A percentile compares a stretch with the other conserved stretches of the same genome.
These are phyloP conservation scores for Medicago arabica DNA, from an alignment of 306 rosid genomes.

Conservation along the genomic window DNA sequence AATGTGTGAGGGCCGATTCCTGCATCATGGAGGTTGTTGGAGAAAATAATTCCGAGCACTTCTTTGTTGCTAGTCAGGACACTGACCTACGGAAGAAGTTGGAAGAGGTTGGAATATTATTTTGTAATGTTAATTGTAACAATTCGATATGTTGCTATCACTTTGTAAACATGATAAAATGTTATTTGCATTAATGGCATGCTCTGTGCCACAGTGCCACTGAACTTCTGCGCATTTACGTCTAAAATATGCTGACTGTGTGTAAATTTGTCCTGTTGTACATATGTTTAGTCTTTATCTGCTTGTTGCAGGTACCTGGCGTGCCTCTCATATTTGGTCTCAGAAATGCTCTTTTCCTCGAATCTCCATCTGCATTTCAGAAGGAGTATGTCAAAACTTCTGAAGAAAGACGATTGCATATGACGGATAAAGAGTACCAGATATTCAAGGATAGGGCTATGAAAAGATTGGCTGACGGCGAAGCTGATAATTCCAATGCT, in stretches of 20 bases:
- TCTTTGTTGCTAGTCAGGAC: slow-evolving; percentile 85
- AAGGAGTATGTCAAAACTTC: slow-evolving; percentile 63
- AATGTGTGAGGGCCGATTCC: slow-evolving; percentile 52
- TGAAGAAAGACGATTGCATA: slow-evolving; percentile 66
- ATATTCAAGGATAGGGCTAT: slow-evolving; percentile 45
- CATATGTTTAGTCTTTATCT: slow-evolving; percentile 15
- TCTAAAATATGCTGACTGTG: not conserved
- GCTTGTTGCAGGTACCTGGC: slow-evolving; percentile 70
- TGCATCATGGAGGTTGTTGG: slow-evolving; percentile 78
- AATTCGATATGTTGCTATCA: not conserved
- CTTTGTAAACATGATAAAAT: slow-evolving; percentile 9
- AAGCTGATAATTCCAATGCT: slow-evolving; percentile 37
- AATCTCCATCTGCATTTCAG: slow-evolving; percentile 66
- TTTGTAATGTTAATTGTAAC: not conserved
- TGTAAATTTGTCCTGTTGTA: not conserved
- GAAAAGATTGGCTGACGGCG: slow-evolving; percentile 38
- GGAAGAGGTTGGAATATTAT: slow-evolving; percentile 57
- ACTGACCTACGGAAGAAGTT: slow-evolving; percentile 60
- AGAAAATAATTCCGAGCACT: slow-evolving; percentile 72
- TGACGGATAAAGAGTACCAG: slow-evolving; percentile 56
- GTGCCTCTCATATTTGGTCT: slow-evolving; percentile 76
- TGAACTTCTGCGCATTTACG: not conserved
- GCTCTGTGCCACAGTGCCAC: not conserved
- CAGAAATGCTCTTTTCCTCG: slow-evolving; percentile 75
- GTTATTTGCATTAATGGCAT: not conserved